Percentiles rank a stretch among this genome's conserved stretches.
phyloP scores from a whole-genome alignment of 768 basidiomycete species.

The Boletus vermiculosoides region DNA sequence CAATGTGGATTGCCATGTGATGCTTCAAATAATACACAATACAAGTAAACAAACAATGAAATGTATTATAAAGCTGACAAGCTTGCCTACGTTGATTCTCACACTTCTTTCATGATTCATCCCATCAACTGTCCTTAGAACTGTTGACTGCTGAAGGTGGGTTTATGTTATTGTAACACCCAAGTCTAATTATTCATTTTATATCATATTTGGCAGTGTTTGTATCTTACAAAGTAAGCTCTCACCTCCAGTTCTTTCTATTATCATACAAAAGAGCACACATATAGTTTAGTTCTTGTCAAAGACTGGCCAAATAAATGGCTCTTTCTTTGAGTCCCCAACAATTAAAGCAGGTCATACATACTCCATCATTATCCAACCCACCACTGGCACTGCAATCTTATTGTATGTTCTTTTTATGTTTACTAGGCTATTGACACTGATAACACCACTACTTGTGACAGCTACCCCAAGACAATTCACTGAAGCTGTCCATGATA shows the following conservation, averaged over 20 bases:
- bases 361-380: conserved; percentile 1
- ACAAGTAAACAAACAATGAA: conserved; percentile 13
- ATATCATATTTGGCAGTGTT: not conserved
- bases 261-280: not conserved
- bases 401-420: conserved; percentile 12
- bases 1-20: not conserved
- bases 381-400: not conserved
- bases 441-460: not conserved
- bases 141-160: not conserved
- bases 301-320: conserved; percentile 5
- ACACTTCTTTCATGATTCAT: not conserved
- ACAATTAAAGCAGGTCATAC: conserved; percentile 3
- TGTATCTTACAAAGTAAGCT: not conserved
- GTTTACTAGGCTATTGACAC: not conserved
- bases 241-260: not conserved
- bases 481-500: conserved; percentile 3
- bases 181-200: not conserved
- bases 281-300: not conserved
- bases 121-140: not conserved
- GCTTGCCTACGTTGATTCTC: not conserved
- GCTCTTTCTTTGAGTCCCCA: conserved; percentile 20
- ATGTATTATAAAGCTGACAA: conserved; percentile 1
- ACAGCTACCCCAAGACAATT: conserved; percentile 21
- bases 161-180: not conserved
- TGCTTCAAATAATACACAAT: conserved; percentile 11